A percentile compares a stretch with the other conserved stretches of the same genome.
Evolutionary conservation across 495 filamentous ascomycete species (phyloP).

Genomic region (Aeminium ludgeri): DNA sequence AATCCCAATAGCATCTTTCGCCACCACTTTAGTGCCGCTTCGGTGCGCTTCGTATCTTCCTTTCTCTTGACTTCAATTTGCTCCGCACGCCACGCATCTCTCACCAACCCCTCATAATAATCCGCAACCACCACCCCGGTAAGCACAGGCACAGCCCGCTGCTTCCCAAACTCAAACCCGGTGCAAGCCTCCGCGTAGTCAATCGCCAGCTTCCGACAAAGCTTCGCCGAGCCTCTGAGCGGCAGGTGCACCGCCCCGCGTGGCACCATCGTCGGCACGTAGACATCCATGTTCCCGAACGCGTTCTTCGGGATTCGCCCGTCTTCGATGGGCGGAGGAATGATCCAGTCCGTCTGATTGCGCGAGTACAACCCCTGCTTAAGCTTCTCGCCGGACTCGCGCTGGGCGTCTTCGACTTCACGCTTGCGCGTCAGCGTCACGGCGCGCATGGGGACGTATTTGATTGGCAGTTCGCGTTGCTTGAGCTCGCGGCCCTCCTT

Average conservation of each 20-base stretch:
- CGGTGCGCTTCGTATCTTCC: constrained; percentile 68
- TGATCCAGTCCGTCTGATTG: constrained; percentile 87
- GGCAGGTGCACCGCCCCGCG: constrained; percentile 68
- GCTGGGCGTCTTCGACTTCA: constrained; percentile 70
- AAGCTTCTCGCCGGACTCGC: constrained; percentile 62
- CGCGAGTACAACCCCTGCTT: constrained; percentile 70
- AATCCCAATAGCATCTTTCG: constrained; percentile 72
- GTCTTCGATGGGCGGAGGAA: constrained; percentile 64
- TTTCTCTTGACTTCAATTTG: constrained; percentile 57
- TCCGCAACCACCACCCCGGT: constrained; percentile 76
- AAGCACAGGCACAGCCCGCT: constrained; percentile 82
- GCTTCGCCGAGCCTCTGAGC: constrained; percentile 50
- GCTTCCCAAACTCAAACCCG: constrained; percentile 88
- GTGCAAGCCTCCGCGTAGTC: constrained; percentile 90
- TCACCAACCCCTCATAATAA: constrained; percentile 55
- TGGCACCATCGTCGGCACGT: constrained; percentile 84
- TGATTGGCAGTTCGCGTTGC: constrained; percentile 55
- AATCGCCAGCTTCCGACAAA: constrained; percentile 71
- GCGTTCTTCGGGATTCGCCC: constrained; percentile 86
- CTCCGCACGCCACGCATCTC: constrained; percentile 70
- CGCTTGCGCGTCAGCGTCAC: constrained; percentile 78
- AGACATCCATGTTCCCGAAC: constrained; percentile 95
- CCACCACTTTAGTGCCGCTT: constrained; percentile 61
- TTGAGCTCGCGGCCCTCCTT: constrained; percentile 76
- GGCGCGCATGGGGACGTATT: constrained; percentile 75